Percentiles rank a stretch among this genome's conserved stretches.
phyloP scores from a whole-genome alignment of 2,329 filamentous ascomycete species.

The Ambrosiella xylebori region DNA sequence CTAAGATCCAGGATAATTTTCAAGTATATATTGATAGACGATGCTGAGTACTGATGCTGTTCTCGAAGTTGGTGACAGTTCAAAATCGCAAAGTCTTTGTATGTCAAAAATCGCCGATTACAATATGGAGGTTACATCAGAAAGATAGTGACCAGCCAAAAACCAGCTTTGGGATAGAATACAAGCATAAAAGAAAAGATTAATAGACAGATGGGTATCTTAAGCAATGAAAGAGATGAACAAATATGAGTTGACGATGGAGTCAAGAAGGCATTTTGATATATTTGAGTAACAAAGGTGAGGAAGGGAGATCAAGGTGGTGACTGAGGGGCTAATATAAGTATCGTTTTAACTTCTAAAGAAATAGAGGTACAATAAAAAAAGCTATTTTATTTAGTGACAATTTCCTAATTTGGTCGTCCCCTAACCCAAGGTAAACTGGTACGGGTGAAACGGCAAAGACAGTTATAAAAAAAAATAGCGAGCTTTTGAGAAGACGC shows the following conservation, averaged over 20 bases:
- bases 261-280: background rate
- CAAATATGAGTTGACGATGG: background rate
- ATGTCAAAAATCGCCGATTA: no score
- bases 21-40: no score
- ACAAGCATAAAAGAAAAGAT: background rate
- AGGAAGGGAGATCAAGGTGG: background rate
- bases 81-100: no score
- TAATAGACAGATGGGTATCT: background rate
- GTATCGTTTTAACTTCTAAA: background rate
- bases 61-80: no score
- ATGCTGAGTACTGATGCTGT: no score
- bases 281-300: background rate
- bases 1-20: no score
- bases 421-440: no score
- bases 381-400: background rate
- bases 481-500: no score
- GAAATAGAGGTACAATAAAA: background rate
- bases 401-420: background rate
- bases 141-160: background rate
- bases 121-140: background rate
- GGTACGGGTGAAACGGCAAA: no score
- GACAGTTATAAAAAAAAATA: no score
- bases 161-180: background rate
- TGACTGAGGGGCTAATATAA: background rate
- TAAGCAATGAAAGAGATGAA: background rate